These are phyloP conservation scores for Gymnopus androsaceus DNA, from an alignment of 1,284 basidiomycete genomes.

Conservation along the genomic window DNA sequence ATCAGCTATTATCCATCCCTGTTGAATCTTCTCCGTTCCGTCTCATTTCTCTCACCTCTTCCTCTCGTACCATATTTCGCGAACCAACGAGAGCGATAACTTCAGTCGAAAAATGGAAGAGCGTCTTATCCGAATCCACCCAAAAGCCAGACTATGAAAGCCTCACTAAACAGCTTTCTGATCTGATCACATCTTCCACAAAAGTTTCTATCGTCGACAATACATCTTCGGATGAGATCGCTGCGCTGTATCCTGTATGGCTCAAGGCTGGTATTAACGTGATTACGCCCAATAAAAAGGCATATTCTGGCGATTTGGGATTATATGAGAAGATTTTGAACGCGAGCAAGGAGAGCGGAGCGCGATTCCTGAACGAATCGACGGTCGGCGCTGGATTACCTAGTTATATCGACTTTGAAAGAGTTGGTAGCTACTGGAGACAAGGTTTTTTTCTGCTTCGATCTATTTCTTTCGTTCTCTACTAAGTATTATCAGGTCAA, in stretches of 20 bases:
- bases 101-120: constrained; percentile 44
- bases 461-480: background rate
- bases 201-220: constrained; percentile 90
- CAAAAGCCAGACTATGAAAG: constrained; percentile 47
- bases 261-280: constrained; percentile 82
- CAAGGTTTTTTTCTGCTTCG: constrained; percentile 71
- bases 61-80: constrained; percentile 65
- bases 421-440: constrained; percentile 93
- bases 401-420: constrained; percentile 87
- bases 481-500: constrained; percentile 48
- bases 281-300: constrained; percentile 98
- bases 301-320: constrained; percentile 75
- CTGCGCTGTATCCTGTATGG: constrained; percentile 82
- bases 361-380: constrained; percentile 84
- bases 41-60: constrained; percentile 79
- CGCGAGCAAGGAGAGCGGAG: constrained; percentile 57
- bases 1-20: constrained; percentile 72
- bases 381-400: constrained; percentile 97
- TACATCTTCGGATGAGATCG: constrained; percentile 86
- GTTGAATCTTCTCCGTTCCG: constrained; percentile 64
- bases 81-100: constrained; percentile 48
- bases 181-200: constrained; percentile 46
- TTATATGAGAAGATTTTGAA: constrained; percentile 75
- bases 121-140: constrained; percentile 42
- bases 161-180: constrained; percentile 47